Conservation (phyloP, 179 eudicot species). For the Silene noctiflora region DNA sequence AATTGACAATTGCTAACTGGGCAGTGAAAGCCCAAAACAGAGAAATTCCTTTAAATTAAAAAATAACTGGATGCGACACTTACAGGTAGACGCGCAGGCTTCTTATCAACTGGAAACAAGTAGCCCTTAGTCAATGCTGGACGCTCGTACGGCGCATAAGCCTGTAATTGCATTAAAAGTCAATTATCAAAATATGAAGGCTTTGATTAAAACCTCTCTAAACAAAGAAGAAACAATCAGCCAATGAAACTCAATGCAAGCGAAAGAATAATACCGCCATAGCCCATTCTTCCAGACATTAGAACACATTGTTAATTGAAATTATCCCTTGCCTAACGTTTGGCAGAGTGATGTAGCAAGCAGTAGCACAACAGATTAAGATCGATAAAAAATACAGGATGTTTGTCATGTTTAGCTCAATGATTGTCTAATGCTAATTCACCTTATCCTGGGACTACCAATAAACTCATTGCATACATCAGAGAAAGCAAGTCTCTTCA, state of each 20-base stretch:
- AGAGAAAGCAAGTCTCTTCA: not conserved
- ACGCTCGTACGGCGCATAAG: conserved; percentile 93
- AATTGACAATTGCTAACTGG: not conserved
- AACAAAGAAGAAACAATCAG: not conserved
- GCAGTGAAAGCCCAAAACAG: not conserved
- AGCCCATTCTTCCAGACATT: not conserved
- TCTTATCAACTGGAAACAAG: conserved; percentile 88
- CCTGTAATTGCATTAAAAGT: conserved; percentile 40
- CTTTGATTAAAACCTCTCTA: not conserved
- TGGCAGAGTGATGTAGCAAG: conserved; percentile 9
- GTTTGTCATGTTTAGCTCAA: not conserved
- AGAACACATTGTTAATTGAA: not conserved
- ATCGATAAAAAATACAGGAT: not conserved
- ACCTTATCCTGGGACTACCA: not conserved
- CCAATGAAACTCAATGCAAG: not conserved
- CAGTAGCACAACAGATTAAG: not conserved
- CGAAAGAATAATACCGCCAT: not conserved
- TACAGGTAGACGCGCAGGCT: conserved; percentile 97
- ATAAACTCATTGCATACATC: not conserved
- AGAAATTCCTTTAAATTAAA: not conserved
- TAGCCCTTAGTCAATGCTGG: conserved; percentile 95
- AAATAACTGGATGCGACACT: conserved; percentile 24
- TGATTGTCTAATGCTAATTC: not conserved
- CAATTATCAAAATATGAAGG: not conserved
- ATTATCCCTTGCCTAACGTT: not conserved